phyloP scores from a whole-genome alignment of 148 eudicot species.

The Arbutus unedo region DNA sequence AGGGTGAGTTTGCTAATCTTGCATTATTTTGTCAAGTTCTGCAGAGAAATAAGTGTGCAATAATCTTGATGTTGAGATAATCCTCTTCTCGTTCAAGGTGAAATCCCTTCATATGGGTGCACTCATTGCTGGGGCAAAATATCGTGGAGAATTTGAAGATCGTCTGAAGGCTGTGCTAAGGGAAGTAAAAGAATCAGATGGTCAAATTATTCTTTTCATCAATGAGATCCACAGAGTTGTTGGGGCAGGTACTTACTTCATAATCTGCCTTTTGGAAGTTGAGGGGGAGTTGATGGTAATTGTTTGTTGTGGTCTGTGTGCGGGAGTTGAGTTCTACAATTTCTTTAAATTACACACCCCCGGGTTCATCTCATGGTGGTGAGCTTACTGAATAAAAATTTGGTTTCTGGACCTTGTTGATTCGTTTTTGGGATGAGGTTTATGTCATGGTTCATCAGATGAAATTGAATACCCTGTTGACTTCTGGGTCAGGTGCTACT shows the following conservation, averaged over 20 bases:
- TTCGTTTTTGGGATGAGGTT: neutral
- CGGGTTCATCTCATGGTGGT: neutral
- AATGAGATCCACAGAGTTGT: slow-evolving; percentile 98
- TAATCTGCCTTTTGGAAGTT: neutral
- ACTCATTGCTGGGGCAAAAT: slow-evolving; percentile 95
- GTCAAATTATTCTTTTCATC: slow-evolving; percentile 81
- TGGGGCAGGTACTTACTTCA: slow-evolving; percentile 70
- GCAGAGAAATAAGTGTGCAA: neutral
- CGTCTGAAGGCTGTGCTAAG: slow-evolving; percentile 83
- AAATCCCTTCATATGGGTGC: slow-evolving; percentile 97
- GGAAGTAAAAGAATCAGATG: slow-evolving; percentile 94
- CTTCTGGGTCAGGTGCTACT: slow-evolving; percentile 65
- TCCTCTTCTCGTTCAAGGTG: slow-evolving; percentile 43
- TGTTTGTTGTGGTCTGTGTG: neutral
- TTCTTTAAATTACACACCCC: neutral
- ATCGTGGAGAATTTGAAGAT: slow-evolving; percentile 96
- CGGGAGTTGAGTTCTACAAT: neutral
- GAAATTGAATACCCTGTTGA: neutral
- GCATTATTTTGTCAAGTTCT: neutral
- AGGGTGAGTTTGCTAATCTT: slow-evolving; percentile 38
- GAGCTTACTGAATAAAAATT: neutral
- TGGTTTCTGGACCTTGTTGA: neutral
- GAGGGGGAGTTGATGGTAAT: neutral
- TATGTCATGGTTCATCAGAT: neutral
- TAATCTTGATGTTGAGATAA: slow-evolving; percentile 2